Percentiles rank a stretch among this genome's conserved stretches.
Evolutionary conservation across 2,329 filamentous ascomycete species (phyloP).

Genomic region (Hypoxylon sp.): DNA sequence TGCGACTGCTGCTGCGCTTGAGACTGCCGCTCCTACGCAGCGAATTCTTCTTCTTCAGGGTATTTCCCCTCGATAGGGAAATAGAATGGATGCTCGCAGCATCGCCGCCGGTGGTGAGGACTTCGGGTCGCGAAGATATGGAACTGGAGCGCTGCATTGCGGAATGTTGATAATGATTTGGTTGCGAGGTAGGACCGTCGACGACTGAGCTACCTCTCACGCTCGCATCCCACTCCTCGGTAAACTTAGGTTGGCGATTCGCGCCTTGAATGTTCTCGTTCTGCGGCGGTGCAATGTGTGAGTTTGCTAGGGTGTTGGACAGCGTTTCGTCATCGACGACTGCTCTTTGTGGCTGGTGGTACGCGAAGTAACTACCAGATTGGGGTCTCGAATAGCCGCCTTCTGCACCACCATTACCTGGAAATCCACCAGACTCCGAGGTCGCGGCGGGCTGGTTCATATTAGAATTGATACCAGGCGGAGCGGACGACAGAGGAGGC

Average conservation of each 20-base stretch:
- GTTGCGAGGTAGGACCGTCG: conserved; percentile 58
- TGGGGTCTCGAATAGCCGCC: conserved; percentile 37
- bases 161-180: conserved; percentile 43
- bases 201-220: conserved; percentile 75
- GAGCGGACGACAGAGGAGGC: conserved; percentile 36
- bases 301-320: conserved; percentile 56
- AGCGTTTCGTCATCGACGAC: conserved; percentile 53
- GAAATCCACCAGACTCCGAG: conserved; percentile 36
- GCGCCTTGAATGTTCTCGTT: conserved; percentile 43
- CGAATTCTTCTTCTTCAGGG: conserved; percentile 89
- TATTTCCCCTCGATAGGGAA: conserved; percentile 69
- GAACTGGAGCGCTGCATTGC: conserved; percentile 73
- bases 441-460: conserved; percentile 38
- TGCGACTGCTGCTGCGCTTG: conserved; percentile 82
- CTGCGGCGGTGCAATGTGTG: conserved; percentile 50
- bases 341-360: conserved; percentile 45
- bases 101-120: conserved; percentile 61
- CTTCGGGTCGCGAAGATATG: conserved; percentile 64
- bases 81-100: conserved; percentile 53
- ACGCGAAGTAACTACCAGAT: conserved; percentile 50
- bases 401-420: conserved; percentile 32
- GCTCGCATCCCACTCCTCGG: conserved; percentile 78
- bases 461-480: conserved; percentile 35
- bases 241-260: conserved; percentile 67
- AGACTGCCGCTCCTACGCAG: conserved; percentile 80